phyloP scores from a whole-genome alignment of 441 rosid species.

The Macaranga tanarius region DNA sequence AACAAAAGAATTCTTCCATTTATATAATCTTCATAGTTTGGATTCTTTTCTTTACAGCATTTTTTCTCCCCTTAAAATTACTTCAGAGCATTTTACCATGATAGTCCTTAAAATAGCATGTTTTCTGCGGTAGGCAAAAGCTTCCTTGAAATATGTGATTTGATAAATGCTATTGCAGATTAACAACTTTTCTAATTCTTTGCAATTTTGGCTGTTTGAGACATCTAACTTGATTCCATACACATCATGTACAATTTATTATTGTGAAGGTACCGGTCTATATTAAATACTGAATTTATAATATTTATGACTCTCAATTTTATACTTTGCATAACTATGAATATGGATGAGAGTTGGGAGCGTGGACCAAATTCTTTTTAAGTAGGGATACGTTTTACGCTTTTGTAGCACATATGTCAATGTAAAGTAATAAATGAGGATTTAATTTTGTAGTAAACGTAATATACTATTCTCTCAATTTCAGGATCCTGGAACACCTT shows the following conservation, averaged over 20 bases:
- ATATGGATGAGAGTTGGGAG: too few relatives aligned
- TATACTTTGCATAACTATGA: too few relatives aligned
- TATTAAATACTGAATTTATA: too few relatives aligned
- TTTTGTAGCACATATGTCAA: not conserved
- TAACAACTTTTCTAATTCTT: not conserved
- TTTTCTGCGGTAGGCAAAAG: not conserved
- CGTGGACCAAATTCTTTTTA: too few relatives aligned
- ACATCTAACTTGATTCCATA: too few relatives aligned
- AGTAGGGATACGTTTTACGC: too few relatives aligned
- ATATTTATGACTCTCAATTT: too few relatives aligned
- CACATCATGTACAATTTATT: too few relatives aligned
- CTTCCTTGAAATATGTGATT: not conserved
- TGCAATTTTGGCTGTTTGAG: not conserved
- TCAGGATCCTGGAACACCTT: conserved; percentile 53
- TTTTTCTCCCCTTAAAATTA: not conserved
- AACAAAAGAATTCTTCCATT: not conserved
- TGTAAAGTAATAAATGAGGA: not conserved
- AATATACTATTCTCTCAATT: not conserved
- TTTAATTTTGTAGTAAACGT: not conserved
- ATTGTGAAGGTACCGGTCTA: too few relatives aligned
- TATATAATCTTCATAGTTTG: not conserved
- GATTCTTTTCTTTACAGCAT: not conserved
- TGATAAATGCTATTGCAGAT: too few relatives aligned
- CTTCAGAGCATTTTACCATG: not conserved
- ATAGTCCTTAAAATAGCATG: not conserved